Evolutionary conservation across 1,284 basidiomycete species (phyloP).

Genomic region (Microbotryomycetes sp.): DNA sequence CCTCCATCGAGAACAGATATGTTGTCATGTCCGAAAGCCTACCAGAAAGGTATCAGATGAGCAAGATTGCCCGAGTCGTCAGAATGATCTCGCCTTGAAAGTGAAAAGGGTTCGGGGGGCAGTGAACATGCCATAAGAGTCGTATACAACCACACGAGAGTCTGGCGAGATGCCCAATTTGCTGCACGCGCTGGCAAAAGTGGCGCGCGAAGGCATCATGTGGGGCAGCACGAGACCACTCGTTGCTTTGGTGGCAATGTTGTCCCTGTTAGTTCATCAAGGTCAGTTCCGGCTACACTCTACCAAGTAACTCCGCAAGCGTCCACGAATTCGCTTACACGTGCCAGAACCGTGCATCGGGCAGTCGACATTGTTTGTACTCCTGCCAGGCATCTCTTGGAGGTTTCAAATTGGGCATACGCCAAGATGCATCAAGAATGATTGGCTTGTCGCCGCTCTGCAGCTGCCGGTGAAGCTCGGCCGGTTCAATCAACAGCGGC

Average conservation of each 20-base stretch:
- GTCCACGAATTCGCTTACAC: slow-evolving; percentile 40
- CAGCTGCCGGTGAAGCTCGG: slow-evolving; percentile 9
- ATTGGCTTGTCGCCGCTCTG: slow-evolving; percentile 1
- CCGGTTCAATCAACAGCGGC: slow-evolving; percentile 18
- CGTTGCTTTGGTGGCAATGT: slow-evolving; percentile 50
- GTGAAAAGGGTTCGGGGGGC: slow-evolving; percentile 84
- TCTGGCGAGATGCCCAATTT: slow-evolving; percentile 61
- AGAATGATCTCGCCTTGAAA: slow-evolving; percentile 53
- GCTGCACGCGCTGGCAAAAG: slow-evolving; percentile 73
- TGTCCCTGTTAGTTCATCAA: slow-evolving; percentile 7
- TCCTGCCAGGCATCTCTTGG: slow-evolving; percentile 55
- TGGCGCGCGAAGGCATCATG: slow-evolving; percentile 74
- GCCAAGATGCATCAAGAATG: slow-evolving; percentile 65
- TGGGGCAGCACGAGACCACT: slow-evolving; percentile 73
- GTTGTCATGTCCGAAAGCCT: slow-evolving; percentile 70
- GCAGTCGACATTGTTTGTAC: slow-evolving; percentile 61
- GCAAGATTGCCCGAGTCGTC: neutral
- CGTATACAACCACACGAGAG: slow-evolving; percentile 85
- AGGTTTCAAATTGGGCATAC: slow-evolving; percentile 70
- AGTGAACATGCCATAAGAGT: slow-evolving; percentile 77
- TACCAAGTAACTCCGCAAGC: neutral
- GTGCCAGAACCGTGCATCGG: slow-evolving; percentile 68
- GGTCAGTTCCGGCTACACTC: neutral
- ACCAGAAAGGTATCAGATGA: neutral
- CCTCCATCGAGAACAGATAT: slow-evolving; percentile 85